Evolutionary conservation across 202 grass and related monocot genomes (phyloP).

Genomic region (Panicum hallii): DNA sequence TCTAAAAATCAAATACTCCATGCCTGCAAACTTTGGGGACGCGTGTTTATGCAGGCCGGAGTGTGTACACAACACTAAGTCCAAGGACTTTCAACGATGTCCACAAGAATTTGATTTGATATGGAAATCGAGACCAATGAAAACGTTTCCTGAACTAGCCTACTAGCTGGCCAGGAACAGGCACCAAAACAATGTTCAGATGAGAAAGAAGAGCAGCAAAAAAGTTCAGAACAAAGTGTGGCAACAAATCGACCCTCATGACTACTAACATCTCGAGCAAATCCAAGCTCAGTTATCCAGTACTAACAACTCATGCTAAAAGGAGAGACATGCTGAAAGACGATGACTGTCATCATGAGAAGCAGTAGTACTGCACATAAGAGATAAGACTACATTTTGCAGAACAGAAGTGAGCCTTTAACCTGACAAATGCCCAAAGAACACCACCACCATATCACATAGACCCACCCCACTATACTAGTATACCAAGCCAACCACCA

Average conservation of each 20-base stretch:
- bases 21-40: neutral
- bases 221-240: neutral
- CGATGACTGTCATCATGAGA: neutral
- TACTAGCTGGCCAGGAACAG: neutral
- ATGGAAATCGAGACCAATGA: neutral
- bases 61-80: neutral
- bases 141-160: neutral
- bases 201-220: neutral
- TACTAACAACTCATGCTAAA: neutral
- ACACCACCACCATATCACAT: neutral
- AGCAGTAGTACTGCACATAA: neutral
- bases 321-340: neutral
- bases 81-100: neutral
- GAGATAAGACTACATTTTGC: neutral
- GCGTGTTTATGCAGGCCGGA: neutral
- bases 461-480: neutral
- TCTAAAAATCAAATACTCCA: neutral
- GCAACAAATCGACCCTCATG: neutral
- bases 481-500: neutral
- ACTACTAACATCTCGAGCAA: neutral
- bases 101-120: neutral
- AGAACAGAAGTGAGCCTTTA: neutral
- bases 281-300: neutral
- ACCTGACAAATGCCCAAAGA: neutral
- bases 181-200: neutral